Conservation (phyloP, 352 stramenopile species). For the Globisporangium radiosum region DNA sequence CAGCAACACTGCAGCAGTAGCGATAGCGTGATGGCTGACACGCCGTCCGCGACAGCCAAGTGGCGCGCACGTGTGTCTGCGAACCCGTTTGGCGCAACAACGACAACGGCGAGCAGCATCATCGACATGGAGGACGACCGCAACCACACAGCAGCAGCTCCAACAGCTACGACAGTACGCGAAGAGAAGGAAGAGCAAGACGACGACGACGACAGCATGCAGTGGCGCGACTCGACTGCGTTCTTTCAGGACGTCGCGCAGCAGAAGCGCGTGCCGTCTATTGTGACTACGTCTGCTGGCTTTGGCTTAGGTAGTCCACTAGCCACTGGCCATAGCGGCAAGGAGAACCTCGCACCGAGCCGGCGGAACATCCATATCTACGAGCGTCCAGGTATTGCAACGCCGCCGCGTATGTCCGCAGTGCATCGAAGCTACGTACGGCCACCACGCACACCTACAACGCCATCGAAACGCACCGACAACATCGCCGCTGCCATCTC, state of each 20-base stretch:
- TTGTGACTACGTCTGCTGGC: neutral
- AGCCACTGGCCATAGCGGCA: slow-evolving; percentile 4
- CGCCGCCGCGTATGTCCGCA: neutral
- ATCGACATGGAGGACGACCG: slow-evolving; percentile 9
- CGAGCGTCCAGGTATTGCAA: neutral
- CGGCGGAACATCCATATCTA: slow-evolving; percentile 14
- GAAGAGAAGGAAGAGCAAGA: slow-evolving; percentile 1
- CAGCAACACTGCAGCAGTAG: neutral
- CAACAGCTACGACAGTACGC: neutral
- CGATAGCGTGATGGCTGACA: slow-evolving; percentile 1
- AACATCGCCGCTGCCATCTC: neutral
- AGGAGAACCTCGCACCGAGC: slow-evolving; percentile 19
- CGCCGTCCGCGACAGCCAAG: slow-evolving; percentile 16
- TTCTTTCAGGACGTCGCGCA: slow-evolving; percentile 10
- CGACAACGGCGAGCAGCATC: neutral
- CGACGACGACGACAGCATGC: slow-evolving; percentile 5
- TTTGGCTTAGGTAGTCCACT: neutral
- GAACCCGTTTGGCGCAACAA: slow-evolving; percentile 18
- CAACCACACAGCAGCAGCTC: slow-evolving; percentile 2
- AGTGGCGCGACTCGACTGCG: slow-evolving; percentile 14
- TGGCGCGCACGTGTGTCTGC: slow-evolving; percentile 19
- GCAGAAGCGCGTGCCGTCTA: neutral
- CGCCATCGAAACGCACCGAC: slow-evolving; percentile 2
- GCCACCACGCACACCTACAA: slow-evolving; percentile 10
- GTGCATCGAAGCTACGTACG: neutral